Conservation (phyloP, 371 early-diverging fungal genomes). For the Thermomucor indicae-seudaticae region DNA sequence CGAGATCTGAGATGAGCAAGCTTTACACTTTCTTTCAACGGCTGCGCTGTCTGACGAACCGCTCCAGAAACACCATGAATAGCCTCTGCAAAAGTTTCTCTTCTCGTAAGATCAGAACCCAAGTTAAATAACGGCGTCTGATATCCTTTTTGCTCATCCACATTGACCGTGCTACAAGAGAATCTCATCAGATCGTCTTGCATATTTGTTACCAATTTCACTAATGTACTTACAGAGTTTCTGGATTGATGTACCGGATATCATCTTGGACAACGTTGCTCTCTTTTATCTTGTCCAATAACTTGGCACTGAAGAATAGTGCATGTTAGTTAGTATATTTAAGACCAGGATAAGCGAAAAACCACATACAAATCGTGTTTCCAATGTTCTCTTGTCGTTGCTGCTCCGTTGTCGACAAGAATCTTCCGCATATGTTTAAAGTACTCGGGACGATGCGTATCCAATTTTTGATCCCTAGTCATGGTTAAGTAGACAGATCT, state of each 20-base stretch:
- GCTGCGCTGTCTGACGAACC: background rate
- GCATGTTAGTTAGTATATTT: no score
- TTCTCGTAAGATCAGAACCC: background rate
- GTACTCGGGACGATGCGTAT: background rate
- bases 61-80: conserved; percentile 9
- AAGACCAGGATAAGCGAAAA: no score
- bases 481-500: conserved; percentile 1
- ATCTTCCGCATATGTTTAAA: background rate
- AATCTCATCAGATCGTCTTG: no score
- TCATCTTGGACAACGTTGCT: no score
- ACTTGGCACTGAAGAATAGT: no score
- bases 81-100: background rate
- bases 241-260: no score
- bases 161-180: no score
- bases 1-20: background rate
- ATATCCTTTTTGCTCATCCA: no score
- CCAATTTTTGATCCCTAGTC: background rate
- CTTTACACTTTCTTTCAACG: background rate
- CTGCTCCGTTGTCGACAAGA: background rate
- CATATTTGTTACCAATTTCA: no score
- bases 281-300: no score
- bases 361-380: conserved; percentile 9
- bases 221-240: no score
- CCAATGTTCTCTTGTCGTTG: conserved; percentile 7
- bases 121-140: background rate